Conservation (phyloP, 2,329 filamentous ascomycete genomes). For the Trichophyton benhamiae region DNA sequence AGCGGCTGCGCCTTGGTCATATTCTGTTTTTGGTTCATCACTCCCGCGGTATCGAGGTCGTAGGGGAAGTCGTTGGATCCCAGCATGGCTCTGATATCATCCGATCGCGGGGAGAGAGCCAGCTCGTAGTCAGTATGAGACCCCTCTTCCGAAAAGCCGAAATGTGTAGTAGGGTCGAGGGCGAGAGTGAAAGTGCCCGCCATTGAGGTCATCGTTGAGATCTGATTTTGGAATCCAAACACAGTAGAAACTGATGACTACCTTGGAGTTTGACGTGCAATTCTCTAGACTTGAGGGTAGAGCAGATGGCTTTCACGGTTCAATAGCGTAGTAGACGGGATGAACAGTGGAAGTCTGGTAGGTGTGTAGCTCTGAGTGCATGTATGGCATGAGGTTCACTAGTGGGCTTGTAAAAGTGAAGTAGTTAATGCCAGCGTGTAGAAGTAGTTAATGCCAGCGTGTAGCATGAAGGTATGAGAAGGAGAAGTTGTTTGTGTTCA, state of each 20-base stretch:
- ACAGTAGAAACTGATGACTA: neutral
- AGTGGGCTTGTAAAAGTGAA: neutral
- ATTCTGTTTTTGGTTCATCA: neutral
- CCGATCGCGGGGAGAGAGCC: slow-evolving; percentile 1
- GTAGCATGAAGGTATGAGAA: neutral
- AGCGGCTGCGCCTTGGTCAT: slow-evolving; percentile 7
- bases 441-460: neutral
- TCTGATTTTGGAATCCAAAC: neutral
- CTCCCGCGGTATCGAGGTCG: neutral
- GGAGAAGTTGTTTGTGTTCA: neutral
- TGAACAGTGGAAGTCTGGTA: neutral
- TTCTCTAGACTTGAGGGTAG: neutral
- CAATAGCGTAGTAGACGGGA: neutral
- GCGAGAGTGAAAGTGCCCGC: neutral
- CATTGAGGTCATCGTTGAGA: slow-evolving; percentile 2
- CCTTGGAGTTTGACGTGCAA: neutral
- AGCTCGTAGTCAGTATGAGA: neutral
- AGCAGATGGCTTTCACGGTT: neutral
- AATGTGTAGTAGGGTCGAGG: slow-evolving; percentile 2
- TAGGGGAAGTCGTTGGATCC: neutral
- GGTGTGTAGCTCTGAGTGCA: neutral
- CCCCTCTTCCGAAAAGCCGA: slow-evolving; percentile 7
- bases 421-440: neutral
- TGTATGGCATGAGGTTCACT: neutral
- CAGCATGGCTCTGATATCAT: slow-evolving; percentile 1